Conservation (phyloP, 129 eudicot genomes). For the Ambrosia artemisiifolia region DNA sequence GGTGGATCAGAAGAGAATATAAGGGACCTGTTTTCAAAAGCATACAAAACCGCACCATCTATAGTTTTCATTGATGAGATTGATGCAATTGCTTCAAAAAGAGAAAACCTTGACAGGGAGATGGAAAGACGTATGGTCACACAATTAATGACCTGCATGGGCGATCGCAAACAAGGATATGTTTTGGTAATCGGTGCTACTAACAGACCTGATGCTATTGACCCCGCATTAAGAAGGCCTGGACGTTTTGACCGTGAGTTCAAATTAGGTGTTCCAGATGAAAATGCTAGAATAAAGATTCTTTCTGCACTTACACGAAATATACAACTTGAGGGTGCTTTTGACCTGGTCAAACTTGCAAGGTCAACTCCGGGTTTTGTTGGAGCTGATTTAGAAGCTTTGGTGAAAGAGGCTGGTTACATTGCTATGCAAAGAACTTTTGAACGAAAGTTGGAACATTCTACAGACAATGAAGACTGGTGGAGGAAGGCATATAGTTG, state of each 20-base stretch:
- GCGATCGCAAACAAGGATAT: slow-evolving; percentile 58
- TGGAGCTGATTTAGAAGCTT: slow-evolving; percentile 60
- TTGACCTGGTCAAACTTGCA: slow-evolving; percentile 60
- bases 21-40: slow-evolving; percentile 83
- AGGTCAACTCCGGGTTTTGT: slow-evolving; percentile 82
- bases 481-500: slow-evolving; percentile 39
- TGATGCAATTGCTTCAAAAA: slow-evolving; percentile 92
- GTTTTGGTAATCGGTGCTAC: slow-evolving; percentile 92
- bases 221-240: slow-evolving; percentile 86
- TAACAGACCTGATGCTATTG: slow-evolving; percentile 92
- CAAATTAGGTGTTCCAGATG: slow-evolving; percentile 77
- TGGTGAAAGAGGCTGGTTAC: slow-evolving; percentile 56
- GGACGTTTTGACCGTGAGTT: slow-evolving; percentile 90
- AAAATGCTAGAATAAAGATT: slow-evolving; percentile 73
- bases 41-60: slow-evolving; percentile 88
- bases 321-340: slow-evolving; percentile 60
- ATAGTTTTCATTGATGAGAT: slow-evolving; percentile 94
- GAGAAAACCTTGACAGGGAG: slow-evolving; percentile 60
- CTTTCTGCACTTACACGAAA: slow-evolving; percentile 56
- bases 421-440: slow-evolving; percentile 62
- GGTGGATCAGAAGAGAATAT: slow-evolving; percentile 98
- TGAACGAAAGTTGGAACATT: slow-evolving; percentile 41
- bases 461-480: slow-evolving; percentile 43
- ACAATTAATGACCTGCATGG: slow-evolving; percentile 87
- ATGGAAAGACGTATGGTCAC: slow-evolving; percentile 72